phyloP scores from a whole-genome alignment of 2,329 filamentous ascomycete species.

The Botrytis paeoniae region DNA sequence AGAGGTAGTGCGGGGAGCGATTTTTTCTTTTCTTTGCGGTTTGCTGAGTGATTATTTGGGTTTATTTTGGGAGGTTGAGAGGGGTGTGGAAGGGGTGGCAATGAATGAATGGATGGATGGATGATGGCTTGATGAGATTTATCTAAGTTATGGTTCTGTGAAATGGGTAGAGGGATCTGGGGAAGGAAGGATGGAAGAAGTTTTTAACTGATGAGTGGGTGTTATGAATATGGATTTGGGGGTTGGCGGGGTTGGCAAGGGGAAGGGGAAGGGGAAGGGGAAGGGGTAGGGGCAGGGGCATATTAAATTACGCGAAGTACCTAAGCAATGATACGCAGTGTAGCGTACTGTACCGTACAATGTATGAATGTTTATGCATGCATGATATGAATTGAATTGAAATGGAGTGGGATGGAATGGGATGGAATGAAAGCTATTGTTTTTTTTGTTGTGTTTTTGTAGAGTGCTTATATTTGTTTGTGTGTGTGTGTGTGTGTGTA shows the following conservation, averaged over 20 bases:
- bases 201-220: background rate
- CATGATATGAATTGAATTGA: background rate
- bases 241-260: too few relatives aligned
- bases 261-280: background rate
- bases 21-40: background rate
- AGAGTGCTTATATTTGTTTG: background rate
- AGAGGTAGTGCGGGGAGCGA: background rate
- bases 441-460: background rate
- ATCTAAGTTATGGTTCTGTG: background rate
- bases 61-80: background rate
- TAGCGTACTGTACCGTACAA: background rate
- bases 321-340: background rate
- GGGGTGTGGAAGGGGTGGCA: background rate
- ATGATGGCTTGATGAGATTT: background rate
- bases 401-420: background rate
- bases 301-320: background rate
- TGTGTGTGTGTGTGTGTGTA: background rate
- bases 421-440: background rate
- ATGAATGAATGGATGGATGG: background rate
- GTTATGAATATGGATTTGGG: background rate
- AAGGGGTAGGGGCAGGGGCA: background rate
- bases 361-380: background rate
- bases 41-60: background rate
- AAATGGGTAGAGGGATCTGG: background rate
- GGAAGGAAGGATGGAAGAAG: background rate